These are phyloP conservation scores for Malassezia arunalokei DNA, from an alignment of 1,284 basidiomycete genomes.

Conservation along the genomic window DNA sequence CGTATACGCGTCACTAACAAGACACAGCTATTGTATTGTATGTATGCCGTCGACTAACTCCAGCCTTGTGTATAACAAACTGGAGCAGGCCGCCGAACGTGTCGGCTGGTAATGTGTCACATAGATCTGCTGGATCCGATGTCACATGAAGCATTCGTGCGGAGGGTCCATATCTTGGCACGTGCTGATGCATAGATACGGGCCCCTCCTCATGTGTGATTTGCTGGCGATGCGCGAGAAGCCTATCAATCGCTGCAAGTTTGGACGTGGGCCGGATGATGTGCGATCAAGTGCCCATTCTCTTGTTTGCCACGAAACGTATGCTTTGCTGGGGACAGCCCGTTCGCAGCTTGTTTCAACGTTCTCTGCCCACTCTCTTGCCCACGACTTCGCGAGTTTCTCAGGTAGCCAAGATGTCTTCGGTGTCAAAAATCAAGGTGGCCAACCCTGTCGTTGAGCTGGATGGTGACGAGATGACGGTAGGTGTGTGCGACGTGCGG, in stretches of 20 bases:
- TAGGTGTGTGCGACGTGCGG: constrained; percentile 4
- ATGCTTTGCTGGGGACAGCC: not conserved
- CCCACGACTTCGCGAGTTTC: not conserved
- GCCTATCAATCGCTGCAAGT: too few relatives aligned
- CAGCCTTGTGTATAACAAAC: constrained; percentile 34
- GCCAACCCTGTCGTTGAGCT: constrained; percentile 88
- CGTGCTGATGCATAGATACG: too few relatives aligned
- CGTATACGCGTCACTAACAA: constrained; percentile 17
- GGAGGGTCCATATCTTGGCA: too few relatives aligned
- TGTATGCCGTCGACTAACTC: not conserved
- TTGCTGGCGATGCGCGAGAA: too few relatives aligned
- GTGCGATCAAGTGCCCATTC: too few relatives aligned
- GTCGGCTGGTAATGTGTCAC: constrained; percentile 10
- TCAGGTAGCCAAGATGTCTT: constrained; percentile 1
- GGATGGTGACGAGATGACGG: constrained; percentile 46
- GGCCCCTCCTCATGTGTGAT: too few relatives aligned
- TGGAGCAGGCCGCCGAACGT: constrained; percentile 26
- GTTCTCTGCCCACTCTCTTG: not conserved
- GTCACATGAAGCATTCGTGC: too few relatives aligned
- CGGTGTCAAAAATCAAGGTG: constrained; percentile 56
- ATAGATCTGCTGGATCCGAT: too few relatives aligned
- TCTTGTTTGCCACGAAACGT: not conserved
- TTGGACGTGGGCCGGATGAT: too few relatives aligned
- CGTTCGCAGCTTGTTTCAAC: not conserved
- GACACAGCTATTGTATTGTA: constrained; percentile 10